A percentile compares a stretch with the other conserved stretches of the same genome.
Conservation (phyloP, 2,329 filamentous ascomycete genomes). For the Epichloe aotearoae region DNA sequence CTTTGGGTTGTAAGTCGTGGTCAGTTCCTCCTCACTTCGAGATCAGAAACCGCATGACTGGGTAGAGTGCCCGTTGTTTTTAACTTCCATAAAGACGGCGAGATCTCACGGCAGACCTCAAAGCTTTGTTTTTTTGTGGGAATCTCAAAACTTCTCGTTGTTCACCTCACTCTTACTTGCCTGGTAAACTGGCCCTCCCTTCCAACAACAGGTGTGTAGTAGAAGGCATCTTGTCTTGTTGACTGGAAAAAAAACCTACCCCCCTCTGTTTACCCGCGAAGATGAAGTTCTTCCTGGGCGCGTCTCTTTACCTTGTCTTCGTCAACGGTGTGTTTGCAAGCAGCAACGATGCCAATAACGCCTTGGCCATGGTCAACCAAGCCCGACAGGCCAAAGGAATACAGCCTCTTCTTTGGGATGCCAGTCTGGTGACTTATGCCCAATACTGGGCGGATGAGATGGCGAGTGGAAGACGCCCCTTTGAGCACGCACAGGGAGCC, state of each 20-base stretch:
- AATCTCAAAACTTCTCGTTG: too few species aligned
- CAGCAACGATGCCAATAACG: constrained; percentile 13
- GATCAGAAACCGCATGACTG: background rate
- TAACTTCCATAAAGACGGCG: background rate
- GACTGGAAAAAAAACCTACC: too few species aligned
- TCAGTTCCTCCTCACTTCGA: constrained; percentile 3
- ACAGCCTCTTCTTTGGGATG: constrained; percentile 17
- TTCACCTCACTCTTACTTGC: background rate
- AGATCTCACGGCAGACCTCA: too few species aligned
- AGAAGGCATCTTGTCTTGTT: too few species aligned
- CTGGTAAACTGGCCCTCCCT: background rate
- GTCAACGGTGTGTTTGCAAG: constrained; percentile 4
- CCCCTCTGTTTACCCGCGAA: background rate
- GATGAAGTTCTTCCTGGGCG: constrained; percentile 3
- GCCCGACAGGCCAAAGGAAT: constrained; percentile 17
- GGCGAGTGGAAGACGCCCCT: constrained; percentile 16
- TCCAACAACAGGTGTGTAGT: background rate
- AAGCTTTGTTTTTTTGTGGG: too few species aligned
- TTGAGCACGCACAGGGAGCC: constrained; percentile 18
- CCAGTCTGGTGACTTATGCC: constrained; percentile 18
- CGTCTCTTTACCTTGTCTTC: constrained; percentile 6
- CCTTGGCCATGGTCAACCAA: constrained; percentile 19
- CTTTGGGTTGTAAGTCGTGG: background rate
- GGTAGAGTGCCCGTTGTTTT: background rate
- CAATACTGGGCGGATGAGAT: constrained; percentile 22